Evolutionary conservation across 2,329 filamentous ascomycete species (phyloP).

Genomic region (Ceratocystis smalleyi): DNA sequence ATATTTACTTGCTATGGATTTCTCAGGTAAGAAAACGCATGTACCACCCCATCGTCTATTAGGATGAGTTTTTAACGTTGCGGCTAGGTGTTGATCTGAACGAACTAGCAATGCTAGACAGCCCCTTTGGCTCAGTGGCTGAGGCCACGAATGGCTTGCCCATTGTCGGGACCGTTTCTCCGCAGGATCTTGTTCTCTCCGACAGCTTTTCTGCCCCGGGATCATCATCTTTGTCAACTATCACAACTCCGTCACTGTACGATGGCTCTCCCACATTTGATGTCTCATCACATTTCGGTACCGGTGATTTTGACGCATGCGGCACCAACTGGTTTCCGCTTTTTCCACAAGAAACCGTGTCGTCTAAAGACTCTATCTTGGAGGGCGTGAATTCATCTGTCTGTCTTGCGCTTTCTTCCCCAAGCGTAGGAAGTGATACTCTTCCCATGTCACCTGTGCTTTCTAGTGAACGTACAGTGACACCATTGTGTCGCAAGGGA

Average conservation of each 20-base stretch:
- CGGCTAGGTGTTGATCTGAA: constrained; percentile 41
- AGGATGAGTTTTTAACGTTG: neutral
- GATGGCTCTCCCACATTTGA: constrained; percentile 55
- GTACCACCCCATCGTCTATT: constrained; percentile 24
- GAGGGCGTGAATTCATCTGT: constrained; percentile 13
- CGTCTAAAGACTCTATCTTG: constrained; percentile 19
- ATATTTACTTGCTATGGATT: constrained; percentile 9
- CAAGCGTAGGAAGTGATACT: neutral
- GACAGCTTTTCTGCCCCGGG: constrained; percentile 64
- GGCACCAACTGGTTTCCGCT: constrained; percentile 56
- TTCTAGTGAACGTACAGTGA: neutral
- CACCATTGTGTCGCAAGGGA: constrained; percentile 9
- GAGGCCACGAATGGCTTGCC: constrained; percentile 17
- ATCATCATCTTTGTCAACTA: constrained; percentile 63
- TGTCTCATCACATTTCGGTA: constrained; percentile 60
- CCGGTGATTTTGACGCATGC: constrained; percentile 38
- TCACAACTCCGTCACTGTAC: constrained; percentile 71
- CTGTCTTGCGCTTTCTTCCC: constrained; percentile 11
- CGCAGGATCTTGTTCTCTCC: constrained; percentile 61
- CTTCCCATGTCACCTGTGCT: constrained; percentile 7
- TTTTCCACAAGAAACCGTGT: constrained; percentile 38
- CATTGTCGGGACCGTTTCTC: constrained; percentile 61
- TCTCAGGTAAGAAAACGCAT: constrained; percentile 5
- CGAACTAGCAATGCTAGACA: constrained; percentile 42
- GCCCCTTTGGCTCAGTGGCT: constrained; percentile 28